Conservation (phyloP, 179 eudicot species). For the Beta corolliflora region DNA sequence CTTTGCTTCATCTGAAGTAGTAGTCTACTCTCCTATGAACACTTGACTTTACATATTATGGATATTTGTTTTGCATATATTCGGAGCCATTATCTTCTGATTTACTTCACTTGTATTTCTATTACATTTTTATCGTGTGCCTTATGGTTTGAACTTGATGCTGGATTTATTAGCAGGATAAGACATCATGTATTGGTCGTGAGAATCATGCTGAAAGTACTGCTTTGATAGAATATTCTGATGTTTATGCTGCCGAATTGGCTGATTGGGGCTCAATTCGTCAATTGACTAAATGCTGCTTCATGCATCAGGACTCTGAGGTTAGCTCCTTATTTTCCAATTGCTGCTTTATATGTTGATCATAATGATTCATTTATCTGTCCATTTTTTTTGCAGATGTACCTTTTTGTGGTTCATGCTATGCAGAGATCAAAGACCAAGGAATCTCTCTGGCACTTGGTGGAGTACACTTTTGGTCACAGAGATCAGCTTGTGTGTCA, state of each 20-base stretch:
- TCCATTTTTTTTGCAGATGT: conserved; percentile 59
- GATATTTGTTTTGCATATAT: not conserved
- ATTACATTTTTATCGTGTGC: not conserved
- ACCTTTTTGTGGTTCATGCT: conserved; percentile 71
- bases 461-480: conserved; percentile 80
- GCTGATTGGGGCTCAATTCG: conserved; percentile 61
- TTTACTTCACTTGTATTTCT: conserved; percentile 4
- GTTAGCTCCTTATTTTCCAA: conserved; percentile 31
- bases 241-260: conserved; percentile 72
- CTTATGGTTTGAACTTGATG: not conserved
- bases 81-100: conserved; percentile 14
- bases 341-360: not conserved
- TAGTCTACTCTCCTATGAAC: too few species aligned
- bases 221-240: conserved; percentile 52
- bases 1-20: too few species aligned
- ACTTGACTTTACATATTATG: not conserved
- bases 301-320: conserved; percentile 55
- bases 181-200: conserved; percentile 50
- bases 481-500: conserved; percentile 56
- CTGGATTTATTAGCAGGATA: conserved; percentile 50
- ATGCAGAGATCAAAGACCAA: conserved; percentile 61
- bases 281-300: conserved; percentile 45
- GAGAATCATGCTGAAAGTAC: conserved; percentile 41
- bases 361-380: conserved; percentile 12
- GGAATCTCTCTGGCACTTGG: conserved; percentile 60